Evolutionary conservation across 1,284 basidiomycete species (phyloP), one percentile per base, ranked within the genome.

Genomic region (Somion occarium): DNA sequence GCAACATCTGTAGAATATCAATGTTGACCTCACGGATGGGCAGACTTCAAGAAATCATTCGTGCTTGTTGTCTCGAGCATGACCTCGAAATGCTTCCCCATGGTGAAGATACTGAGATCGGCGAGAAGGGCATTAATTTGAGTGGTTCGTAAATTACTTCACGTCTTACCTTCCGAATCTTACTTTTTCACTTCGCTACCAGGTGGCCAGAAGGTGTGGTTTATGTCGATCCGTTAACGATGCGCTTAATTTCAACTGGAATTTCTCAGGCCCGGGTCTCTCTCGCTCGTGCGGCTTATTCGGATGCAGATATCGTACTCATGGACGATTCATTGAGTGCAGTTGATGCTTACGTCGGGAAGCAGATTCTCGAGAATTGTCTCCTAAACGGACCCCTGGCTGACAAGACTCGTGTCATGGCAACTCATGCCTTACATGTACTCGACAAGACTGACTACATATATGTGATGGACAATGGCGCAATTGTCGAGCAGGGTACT

Each of bases 281-380:
- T 3, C 71, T 94, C 7, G 91, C 91, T 1, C 75, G 91, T 2
- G 89, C 88, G 1, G 82, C 88, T 1, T 94, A 93, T 63, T 89
- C 88, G 0, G 71, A 78, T 0, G 79, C 88, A 0, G 82, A 86
- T 53, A 80, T 92, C 34, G 76, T 92, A 25, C 69, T 88, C n/a
- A 70, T 89, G 37, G 85, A 88, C 58, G 85, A 88, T 59, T 80
- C 83, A 2, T 71, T 89, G 22, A 83, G 82, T 39, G 87, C 87
- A 4, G 83, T 92, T 2, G 88, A 92, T 61, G 80, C 84, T 0
- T 78, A 82, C 56, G 82, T 84, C 3, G 82, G 82, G 22, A 80
- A 79, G 61, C 68, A 68, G 20, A 80, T 86, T 51, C 60, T 85
- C 22, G 79, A 87, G 23, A 73, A 83, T 46, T 85, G 83, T 56